A percentile compares a stretch with the other conserved stretches of the same genome.
phyloP scores from a whole-genome alignment of 1,284 basidiomycete species.

The Heterobasidion parviporum region DNA sequence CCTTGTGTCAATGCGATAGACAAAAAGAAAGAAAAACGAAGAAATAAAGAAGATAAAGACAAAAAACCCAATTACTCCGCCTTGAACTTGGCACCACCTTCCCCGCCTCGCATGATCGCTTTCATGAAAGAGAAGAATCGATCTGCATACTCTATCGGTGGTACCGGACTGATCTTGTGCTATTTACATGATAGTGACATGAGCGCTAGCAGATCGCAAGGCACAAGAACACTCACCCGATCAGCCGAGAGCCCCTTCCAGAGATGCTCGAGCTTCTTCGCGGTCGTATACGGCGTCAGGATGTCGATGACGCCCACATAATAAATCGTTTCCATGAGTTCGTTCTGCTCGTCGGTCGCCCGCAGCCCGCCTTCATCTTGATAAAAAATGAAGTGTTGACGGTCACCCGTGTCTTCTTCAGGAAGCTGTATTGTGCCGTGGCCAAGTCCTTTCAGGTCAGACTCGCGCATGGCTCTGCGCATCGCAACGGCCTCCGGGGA shows the following conservation, averaged over 20 bases:
- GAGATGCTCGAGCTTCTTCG: slow-evolving; percentile 83
- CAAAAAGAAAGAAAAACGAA: neutral
- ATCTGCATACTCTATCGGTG: slow-evolving; percentile 76
- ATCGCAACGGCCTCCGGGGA: slow-evolving; percentile 74
- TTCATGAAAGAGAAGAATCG: slow-evolving; percentile 86
- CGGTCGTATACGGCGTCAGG: slow-evolving; percentile 76
- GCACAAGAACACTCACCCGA: slow-evolving; percentile 48
- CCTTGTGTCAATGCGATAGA: neutral
- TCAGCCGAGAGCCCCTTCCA: slow-evolving; percentile 91
- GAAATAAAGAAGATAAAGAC: neutral
- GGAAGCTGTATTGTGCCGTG: slow-evolving; percentile 59
- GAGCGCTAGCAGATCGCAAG: neutral
- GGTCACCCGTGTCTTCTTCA: slow-evolving; percentile 62
- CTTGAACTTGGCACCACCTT: slow-evolving; percentile 58
- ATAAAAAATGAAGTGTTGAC: slow-evolving; percentile 88
- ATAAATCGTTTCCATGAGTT: slow-evolving; percentile 75
- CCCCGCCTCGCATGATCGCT: slow-evolving; percentile 80
- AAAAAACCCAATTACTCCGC: slow-evolving; percentile 21
- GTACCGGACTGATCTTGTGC: slow-evolving; percentile 92
- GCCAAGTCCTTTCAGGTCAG: slow-evolving; percentile 73
- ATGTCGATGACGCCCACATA: slow-evolving; percentile 95
- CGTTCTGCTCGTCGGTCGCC: slow-evolving; percentile 83
- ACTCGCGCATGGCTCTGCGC: slow-evolving; percentile 77
- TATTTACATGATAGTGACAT: slow-evolving; percentile 22
- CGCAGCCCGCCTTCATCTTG: slow-evolving; percentile 93